Evolutionary conservation across 139 green algal genomes (phyloP).

Genomic region (Edaphochlamys debaryana): DNA sequence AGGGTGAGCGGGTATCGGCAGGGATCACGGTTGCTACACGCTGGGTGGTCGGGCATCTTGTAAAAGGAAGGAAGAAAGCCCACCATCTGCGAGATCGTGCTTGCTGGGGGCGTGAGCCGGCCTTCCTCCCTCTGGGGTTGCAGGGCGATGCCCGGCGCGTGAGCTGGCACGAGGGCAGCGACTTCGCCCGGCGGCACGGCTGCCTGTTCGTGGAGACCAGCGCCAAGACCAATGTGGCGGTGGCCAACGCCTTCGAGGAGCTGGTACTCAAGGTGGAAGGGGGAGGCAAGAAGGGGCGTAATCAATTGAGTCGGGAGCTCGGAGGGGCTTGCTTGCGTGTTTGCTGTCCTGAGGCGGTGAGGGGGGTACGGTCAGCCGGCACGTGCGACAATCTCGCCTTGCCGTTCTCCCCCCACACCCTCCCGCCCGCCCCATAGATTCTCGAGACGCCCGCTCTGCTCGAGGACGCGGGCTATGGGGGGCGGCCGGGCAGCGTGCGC

Average conservation of each 20-base stretch:
- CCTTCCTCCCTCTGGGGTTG: too few relatives aligned
- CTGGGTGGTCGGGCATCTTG: background rate
- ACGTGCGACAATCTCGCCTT: background rate
- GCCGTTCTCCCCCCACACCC: background rate
- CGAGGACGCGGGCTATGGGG: conserved; percentile 15
- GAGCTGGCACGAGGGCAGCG: conserved; percentile 70
- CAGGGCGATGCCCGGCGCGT: conserved; percentile 71
- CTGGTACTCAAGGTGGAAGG: conserved; percentile 75
- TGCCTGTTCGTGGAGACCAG: conserved; percentile 94
- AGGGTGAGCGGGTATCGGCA: too few relatives aligned
- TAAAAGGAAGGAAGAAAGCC: too few relatives aligned
- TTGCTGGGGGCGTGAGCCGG: too few relatives aligned
- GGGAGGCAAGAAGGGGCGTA: background rate
- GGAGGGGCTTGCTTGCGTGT: too few relatives aligned
- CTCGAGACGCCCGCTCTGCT: conserved; percentile 66
- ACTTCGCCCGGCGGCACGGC: conserved; percentile 82
- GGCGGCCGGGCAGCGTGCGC: conserved; percentile 6
- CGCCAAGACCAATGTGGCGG: conserved; percentile 86
- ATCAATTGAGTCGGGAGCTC: background rate
- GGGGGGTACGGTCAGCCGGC: background rate
- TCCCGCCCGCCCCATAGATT: conserved; percentile 45
- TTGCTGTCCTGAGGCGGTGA: too few relatives aligned
- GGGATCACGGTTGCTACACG: too few relatives aligned
- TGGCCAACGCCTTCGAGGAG: conserved; percentile 89
- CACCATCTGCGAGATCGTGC: too few relatives aligned